Evolutionary conservation across 2,329 filamentous ascomycete genomes (phyloP).

Genomic region (Onygenales sp.): DNA sequence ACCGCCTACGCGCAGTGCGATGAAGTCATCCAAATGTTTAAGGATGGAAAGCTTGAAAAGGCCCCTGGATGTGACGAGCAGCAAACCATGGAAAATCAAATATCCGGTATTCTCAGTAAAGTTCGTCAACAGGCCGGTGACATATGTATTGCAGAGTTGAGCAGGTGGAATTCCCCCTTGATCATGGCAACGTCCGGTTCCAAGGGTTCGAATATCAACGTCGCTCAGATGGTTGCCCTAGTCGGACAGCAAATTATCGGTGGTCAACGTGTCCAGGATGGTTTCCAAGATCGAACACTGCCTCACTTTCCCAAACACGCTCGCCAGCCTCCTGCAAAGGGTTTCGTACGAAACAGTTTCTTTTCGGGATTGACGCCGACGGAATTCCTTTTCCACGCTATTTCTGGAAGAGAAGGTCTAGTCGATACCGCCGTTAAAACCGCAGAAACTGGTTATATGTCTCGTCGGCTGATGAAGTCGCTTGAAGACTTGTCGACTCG

Average conservation of each 20-base stretch:
- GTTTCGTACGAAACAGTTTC: constrained; percentile 96
- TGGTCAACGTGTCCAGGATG: constrained; percentile 82
- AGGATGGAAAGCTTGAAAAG: constrained; percentile 71
- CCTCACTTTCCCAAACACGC: constrained; percentile 94
- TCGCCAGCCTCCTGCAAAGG: constrained; percentile 85
- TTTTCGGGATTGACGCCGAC: constrained; percentile 83
- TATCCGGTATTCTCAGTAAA: constrained; percentile 84
- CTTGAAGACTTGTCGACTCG: constrained; percentile 87
- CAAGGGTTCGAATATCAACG: constrained; percentile 95
- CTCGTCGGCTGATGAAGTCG: constrained; percentile 93
- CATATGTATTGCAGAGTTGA: constrained; percentile 81
- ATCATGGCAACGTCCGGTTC: constrained; percentile 97
- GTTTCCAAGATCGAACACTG: constrained; percentile 89
- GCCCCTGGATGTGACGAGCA: constrained; percentile 85
- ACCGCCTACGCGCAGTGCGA: constrained; percentile 74
- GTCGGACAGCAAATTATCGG: constrained; percentile 98
- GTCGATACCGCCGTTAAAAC: constrained; percentile 99
- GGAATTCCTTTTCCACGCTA: constrained; percentile 96
- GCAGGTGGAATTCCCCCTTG: constrained; percentile 81
- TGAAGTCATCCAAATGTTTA: constrained; percentile 71
- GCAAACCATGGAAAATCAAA: constrained; percentile 78
- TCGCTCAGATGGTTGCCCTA: constrained; percentile 95
- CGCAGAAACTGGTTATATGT: constrained; percentile 98
- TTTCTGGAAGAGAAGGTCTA: constrained; percentile 94
- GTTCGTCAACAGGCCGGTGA: constrained; percentile 87